phyloP scores from a whole-genome alignment of 2,329 filamentous ascomycete species.

The Calonectria fujianensis region DNA sequence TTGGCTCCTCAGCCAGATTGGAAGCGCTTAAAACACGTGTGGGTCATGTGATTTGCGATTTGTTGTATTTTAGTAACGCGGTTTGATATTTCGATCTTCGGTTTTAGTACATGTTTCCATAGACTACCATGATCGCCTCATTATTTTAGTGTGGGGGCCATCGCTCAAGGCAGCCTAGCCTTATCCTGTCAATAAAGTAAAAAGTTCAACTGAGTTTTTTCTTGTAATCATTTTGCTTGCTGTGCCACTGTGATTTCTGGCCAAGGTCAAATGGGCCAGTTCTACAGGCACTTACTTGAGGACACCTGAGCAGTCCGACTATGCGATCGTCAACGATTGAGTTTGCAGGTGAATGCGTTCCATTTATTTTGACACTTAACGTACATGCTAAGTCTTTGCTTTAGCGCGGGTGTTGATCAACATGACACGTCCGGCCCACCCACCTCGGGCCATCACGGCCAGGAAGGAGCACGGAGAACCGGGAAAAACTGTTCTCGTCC shows the following conservation, averaged over 20 bases:
- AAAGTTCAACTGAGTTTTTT: not conserved
- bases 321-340: not conserved
- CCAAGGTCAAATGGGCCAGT: too few relatives aligned
- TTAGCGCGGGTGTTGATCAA: not conserved
- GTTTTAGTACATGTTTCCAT: conserved; percentile 6
- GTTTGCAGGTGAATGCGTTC: not conserved
- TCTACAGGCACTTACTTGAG: not conserved
- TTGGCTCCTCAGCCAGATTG: conserved; percentile 26
- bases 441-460: not conserved
- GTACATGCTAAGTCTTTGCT: too few relatives aligned
- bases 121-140: not conserved
- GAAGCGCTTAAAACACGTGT: not conserved
- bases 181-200: conserved; percentile 9
- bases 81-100: conserved; percentile 5
- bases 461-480: not conserved
- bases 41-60: conserved; percentile 3
- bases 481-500: not conserved
- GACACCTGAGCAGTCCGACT: too few relatives aligned
- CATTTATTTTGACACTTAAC: not conserved
- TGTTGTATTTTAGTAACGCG: not conserved
- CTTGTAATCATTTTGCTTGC: not conserved
- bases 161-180: conserved; percentile 8
- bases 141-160: conserved; percentile 6
- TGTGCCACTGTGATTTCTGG: not conserved
- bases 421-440: not conserved